Conservation (phyloP, 495 filamentous ascomycete genomes). For the Haplographium delicatum region DNA sequence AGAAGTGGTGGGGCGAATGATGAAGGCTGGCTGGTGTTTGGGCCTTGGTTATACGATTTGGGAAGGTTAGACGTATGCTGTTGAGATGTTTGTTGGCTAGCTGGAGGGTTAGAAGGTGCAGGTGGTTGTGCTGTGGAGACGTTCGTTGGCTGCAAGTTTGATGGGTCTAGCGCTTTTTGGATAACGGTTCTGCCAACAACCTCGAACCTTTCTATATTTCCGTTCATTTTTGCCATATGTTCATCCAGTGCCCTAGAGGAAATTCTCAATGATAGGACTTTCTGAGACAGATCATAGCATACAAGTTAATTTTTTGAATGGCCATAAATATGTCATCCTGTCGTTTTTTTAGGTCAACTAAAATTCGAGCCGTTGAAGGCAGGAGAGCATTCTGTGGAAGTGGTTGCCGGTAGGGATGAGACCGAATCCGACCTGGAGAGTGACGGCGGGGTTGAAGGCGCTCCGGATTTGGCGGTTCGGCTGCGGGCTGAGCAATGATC, state of each 20-base stretch:
- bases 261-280: background rate
- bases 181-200: slow-evolving; percentile 9
- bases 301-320: slow-evolving; percentile 9
- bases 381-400: slow-evolving; percentile 4
- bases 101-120: no score
- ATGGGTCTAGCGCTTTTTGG: no score
- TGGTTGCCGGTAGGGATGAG: slow-evolving; percentile 4
- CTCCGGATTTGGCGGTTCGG: background rate
- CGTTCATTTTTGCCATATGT: background rate
- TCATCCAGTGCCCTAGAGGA: slow-evolving; percentile 6
- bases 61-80: no score
- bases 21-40: no score
- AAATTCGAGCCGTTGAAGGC: background rate
- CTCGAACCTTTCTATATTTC: slow-evolving; percentile 8
- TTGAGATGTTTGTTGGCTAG: no score
- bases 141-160: slow-evolving; percentile 1
- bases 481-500: background rate
- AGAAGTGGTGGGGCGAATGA: no score
- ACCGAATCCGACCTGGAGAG: background rate
- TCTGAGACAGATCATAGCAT: slow-evolving; percentile 2
- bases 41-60: no score
- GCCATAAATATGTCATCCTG: background rate
- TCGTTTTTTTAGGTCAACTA: slow-evolving; percentile 8
- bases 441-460: background rate
- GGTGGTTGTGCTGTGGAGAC: background rate